These are phyloP conservation scores for Debaryomycetaceae sp. DNA, from an alignment of 1,139 yeast species.

Conservation along the genomic window DNA sequence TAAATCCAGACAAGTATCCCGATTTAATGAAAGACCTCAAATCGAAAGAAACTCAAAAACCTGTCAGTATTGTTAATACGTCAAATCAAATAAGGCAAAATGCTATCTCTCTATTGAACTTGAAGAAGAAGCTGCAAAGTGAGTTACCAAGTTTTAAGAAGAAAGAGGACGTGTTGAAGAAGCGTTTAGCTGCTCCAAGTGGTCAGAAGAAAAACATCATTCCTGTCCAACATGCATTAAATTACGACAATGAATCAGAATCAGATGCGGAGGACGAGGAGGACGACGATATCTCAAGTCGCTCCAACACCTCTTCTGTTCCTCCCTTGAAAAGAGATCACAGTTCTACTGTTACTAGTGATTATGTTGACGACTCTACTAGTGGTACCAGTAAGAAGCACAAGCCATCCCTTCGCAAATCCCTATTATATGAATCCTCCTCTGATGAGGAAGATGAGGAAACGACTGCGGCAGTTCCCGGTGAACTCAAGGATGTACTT, in stretches of 20 bases:
- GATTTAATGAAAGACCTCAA: constrained; percentile 45
- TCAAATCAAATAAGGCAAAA: constrained; percentile 17
- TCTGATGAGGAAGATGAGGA: constrained; percentile 25
- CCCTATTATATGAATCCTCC: constrained; percentile 30
- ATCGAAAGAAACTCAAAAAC: constrained; percentile 31
- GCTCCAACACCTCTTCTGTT: constrained; percentile 40
- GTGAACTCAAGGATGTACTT: constrained; percentile 6
- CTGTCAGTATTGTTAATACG: constrained; percentile 8
- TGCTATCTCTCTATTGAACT: constrained; percentile 28
- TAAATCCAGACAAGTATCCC: constrained; percentile 61
- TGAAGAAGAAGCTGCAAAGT: constrained; percentile 18
- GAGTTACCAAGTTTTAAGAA: constrained; percentile 50
- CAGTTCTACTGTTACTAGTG: constrained; percentile 23
- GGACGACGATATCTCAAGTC: constrained; percentile 39
- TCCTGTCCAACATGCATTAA: constrained; percentile 74
- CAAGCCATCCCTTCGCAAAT: constrained; percentile 15
- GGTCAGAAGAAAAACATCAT: constrained; percentile 29
- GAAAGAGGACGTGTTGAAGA: constrained; percentile 21
- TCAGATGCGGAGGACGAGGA: constrained; percentile 26
- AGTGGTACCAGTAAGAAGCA: constrained; percentile 17
- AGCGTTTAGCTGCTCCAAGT: constrained; percentile 6
- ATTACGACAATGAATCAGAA: constrained; percentile 45
- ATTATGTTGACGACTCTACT: constrained; percentile 30
- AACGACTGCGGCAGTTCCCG: constrained; percentile 2
- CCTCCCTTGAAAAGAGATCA: constrained; percentile 24